Evolutionary conservation across 2,329 filamentous ascomycete species (phyloP).

Genomic region (Zarea fungicola): DNA sequence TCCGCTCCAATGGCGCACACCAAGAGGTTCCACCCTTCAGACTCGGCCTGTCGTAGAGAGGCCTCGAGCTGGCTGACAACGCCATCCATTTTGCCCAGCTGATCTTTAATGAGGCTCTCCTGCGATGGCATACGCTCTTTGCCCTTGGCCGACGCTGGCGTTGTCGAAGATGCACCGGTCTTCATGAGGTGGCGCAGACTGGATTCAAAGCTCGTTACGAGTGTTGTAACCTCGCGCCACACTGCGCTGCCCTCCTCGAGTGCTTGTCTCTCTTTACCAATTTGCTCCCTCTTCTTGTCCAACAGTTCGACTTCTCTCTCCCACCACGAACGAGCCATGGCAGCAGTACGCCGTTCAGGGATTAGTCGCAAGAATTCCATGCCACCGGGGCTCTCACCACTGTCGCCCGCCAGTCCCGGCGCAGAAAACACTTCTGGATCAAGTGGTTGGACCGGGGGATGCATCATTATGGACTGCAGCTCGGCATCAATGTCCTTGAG

Average conservation of each 20-base stretch:
- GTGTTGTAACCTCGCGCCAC: constrained; percentile 58
- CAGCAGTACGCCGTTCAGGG: constrained; percentile 59
- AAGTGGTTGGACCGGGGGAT: constrained; percentile 50
- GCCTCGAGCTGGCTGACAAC: constrained; percentile 52
- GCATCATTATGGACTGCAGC: constrained; percentile 52
- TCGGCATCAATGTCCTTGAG: constrained; percentile 61
- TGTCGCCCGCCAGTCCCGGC: constrained; percentile 10
- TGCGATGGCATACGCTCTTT: constrained; percentile 27
- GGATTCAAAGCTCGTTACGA: constrained; percentile 61
- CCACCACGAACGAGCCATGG: constrained; percentile 70
- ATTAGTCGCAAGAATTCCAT: constrained; percentile 56
- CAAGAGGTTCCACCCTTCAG: constrained; percentile 66
- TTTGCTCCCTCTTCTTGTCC: constrained; percentile 47
- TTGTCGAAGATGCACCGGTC: constrained; percentile 9
- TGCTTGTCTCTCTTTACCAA: constrained; percentile 58
- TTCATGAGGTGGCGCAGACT: constrained; percentile 54
- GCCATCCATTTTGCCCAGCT: constrained; percentile 51
- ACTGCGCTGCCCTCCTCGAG: constrained; percentile 61
- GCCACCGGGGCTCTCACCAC: constrained; percentile 29
- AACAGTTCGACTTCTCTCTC: constrained; percentile 55
- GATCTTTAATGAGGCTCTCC: constrained; percentile 37
- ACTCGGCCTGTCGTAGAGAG: constrained; percentile 50
- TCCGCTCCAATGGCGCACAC: constrained; percentile 73
- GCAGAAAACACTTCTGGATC: constrained; percentile 37
- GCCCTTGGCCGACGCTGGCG: constrained; percentile 19